Base-by-base conservation (phyloP, 2,329 filamentous ascomycete genomes). In the Hymenoscyphus linearis region DNA sequence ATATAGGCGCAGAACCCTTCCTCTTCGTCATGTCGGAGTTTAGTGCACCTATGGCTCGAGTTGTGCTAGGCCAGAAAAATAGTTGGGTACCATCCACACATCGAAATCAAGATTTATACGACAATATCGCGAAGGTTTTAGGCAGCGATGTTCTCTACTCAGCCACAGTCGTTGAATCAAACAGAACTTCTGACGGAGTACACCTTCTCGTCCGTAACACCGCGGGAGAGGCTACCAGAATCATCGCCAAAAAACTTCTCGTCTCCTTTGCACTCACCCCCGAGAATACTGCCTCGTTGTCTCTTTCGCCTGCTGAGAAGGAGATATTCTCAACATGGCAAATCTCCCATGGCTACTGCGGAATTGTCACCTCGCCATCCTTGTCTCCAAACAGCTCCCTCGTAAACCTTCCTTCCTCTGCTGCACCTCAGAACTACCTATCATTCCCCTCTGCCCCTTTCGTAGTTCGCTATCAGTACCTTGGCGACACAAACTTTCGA, bases 321-420 rank as follows among this genome's bases (percentile, higher is more conserved):
- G 59, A 60, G 18, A 36, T 63, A 22, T 63, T 63, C 58, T 61
- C 52, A n/a, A 63, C 50, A 7, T 63, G 59, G 59, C 12, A 14
- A 12, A 26, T 47, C 40, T 50, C 55, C 68, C 36, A 31, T 16
- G 82, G 80, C 74, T 82, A 81, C 69, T 47, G 37, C 26, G 37
- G 37, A 12, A 57, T 57, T 13, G 55, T 57, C 22, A 57, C 55
- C 0, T 26, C 40, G 12, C 40, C 55, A 14, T 50, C 40, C 18
- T n/a, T 57, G 4, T 26, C 40, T 14, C 27, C 44, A 27, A 34
- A 47, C 16, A 34, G 26, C n/a, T 27, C 55, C 1, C 37, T 57
- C 4, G 16, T 50, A 37, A 57, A 57, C 13, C 47, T 47, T 31
- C 55, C 37, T 13, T 3, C 25, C 44, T 63, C 40, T 3, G 59